Percentiles rank a stretch among this genome's conserved stretches.
Evolutionary conservation across 1,284 basidiomycete species (phyloP).

Genomic region (Thecaphora frezii): DNA sequence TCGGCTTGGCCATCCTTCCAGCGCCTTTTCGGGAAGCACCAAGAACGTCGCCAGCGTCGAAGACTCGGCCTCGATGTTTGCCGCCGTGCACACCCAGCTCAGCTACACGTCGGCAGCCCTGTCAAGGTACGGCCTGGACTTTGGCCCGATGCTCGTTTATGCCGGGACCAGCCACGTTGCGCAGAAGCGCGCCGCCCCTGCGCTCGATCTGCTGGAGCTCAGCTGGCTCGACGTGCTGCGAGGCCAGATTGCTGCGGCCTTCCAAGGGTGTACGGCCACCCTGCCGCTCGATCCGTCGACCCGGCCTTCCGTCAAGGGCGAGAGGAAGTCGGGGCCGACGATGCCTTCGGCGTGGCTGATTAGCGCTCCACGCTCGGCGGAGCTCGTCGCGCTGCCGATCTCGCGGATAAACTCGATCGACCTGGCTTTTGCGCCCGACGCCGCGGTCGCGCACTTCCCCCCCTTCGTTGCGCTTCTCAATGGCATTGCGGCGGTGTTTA

Average conservation of each 20-base stretch:
- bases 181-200: not conserved
- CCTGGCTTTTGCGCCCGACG: conserved; percentile 4
- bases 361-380: not conserved
- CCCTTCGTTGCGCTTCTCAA: conserved; percentile 20
- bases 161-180: not conserved
- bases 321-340: conserved; percentile 3
- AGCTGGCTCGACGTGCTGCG: conserved; percentile 9
- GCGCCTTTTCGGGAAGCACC: not conserved
- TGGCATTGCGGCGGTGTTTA: conserved; percentile 12
- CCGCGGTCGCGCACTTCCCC: conserved; percentile 21
- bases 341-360: conserved; percentile 12
- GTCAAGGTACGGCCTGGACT: conserved; percentile 31
- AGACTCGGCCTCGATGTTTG: conserved; percentile 13
- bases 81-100: conserved; percentile 28
- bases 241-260: not conserved
- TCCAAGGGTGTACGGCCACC: too few species aligned
- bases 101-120: conserved; percentile 25
- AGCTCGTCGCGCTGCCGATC: not conserved
- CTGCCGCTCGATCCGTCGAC: too few species aligned
- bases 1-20: not conserved
- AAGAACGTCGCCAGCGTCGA: conserved; percentile 9
- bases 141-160: conserved; percentile 19
- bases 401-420: not conserved
- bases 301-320: conserved; percentile 5
- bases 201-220: conserved; percentile 12